Percentiles rank a stretch among this genome's conserved stretches.
Evolutionary conservation across 2,329 filamentous ascomycete genomes (phyloP).

Genomic region (Huntiella savannae): DNA sequence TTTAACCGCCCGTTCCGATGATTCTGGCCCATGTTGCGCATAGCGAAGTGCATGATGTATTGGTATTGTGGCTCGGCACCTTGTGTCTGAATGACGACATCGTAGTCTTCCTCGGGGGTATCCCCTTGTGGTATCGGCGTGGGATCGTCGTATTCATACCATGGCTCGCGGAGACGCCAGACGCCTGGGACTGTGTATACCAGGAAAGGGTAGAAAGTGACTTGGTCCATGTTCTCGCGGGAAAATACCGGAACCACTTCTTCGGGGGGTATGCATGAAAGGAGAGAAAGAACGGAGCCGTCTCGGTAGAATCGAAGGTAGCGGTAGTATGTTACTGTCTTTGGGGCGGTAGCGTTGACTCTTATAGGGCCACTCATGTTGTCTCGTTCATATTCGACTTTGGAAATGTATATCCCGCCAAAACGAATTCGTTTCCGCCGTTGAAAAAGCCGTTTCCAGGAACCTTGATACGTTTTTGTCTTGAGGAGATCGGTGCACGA

Average conservation of each 20-base stretch:
- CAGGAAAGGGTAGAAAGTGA: slow-evolving; percentile 18
- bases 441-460: slow-evolving; percentile 57
- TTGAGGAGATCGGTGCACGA: slow-evolving; percentile 18
- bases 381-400: slow-evolving; percentile 80
- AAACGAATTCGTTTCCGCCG: slow-evolving; percentile 72
- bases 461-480: slow-evolving; percentile 26
- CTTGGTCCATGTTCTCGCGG: slow-evolving; percentile 41
- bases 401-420: slow-evolving; percentile 91
- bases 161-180: slow-evolving; percentile 24
- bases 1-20: slow-evolving; percentile 65
- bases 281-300: slow-evolving; percentile 61
- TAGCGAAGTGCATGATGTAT: slow-evolving; percentile 60
- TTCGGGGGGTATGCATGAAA: slow-evolving; percentile 63
- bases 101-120: slow-evolving; percentile 35
- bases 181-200: slow-evolving; percentile 38
- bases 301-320: slow-evolving; percentile 92
- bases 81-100: slow-evolving; percentile 71
- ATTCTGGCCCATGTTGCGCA: slow-evolving; percentile 44
- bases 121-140: slow-evolving; percentile 9
- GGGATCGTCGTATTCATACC: slow-evolving; percentile 18
- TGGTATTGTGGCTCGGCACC: slow-evolving; percentile 61
- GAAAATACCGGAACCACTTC: slow-evolving; percentile 75
- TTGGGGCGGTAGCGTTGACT: slow-evolving; percentile 55
- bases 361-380: slow-evolving; percentile 44
- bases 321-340: slow-evolving; percentile 95